phyloP scores from a whole-genome alignment of 768 basidiomycete species.

The Termitomyces heimii region DNA sequence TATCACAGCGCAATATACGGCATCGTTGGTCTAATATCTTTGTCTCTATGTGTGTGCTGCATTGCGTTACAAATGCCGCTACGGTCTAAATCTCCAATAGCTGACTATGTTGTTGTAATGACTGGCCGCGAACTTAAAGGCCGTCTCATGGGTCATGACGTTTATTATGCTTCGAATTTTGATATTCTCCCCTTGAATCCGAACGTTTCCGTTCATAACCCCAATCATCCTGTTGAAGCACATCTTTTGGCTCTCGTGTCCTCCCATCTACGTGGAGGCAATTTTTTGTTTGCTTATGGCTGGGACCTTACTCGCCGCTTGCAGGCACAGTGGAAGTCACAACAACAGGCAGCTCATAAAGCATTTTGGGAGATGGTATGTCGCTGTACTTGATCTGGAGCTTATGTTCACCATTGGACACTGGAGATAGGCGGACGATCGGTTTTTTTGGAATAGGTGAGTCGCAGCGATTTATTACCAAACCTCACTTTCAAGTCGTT shows the following conservation, averaged over 20 bases:
- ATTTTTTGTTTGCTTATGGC: conserved; percentile 85
- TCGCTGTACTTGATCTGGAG: conserved; percentile 4
- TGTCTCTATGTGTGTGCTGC: conserved; percentile 52
- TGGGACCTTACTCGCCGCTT: conserved; percentile 87
- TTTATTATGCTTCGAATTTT: conserved; percentile 88
- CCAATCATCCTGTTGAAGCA: conserved; percentile 81
- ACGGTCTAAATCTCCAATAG: conserved; percentile 33
- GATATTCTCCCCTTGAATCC: conserved; percentile 85
- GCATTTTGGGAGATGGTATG: conserved; percentile 76
- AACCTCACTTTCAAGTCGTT: conserved; percentile 8
- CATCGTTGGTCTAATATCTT: conserved; percentile 70
- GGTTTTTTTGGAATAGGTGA: conserved; percentile 98
- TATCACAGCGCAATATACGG: conserved; percentile 67
- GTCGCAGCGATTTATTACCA: conserved; percentile 3
- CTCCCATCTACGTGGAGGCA: conserved; percentile 74
- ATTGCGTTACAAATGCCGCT: not conserved
- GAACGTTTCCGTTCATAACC: conserved; percentile 56
- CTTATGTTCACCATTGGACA: not conserved
- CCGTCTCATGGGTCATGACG: conserved; percentile 75
- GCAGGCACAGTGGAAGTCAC: conserved; percentile 71
- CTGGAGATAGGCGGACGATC: conserved; percentile 69
- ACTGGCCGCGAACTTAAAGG: conserved; percentile 78
- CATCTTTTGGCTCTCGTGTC: conserved; percentile 84
- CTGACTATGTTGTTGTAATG: conserved; percentile 89
- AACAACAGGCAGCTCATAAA: conserved; percentile 43